phyloP scores from a whole-genome alignment of 805 yeast species.

The Yamadazyma paraphyllophila region DNA sequence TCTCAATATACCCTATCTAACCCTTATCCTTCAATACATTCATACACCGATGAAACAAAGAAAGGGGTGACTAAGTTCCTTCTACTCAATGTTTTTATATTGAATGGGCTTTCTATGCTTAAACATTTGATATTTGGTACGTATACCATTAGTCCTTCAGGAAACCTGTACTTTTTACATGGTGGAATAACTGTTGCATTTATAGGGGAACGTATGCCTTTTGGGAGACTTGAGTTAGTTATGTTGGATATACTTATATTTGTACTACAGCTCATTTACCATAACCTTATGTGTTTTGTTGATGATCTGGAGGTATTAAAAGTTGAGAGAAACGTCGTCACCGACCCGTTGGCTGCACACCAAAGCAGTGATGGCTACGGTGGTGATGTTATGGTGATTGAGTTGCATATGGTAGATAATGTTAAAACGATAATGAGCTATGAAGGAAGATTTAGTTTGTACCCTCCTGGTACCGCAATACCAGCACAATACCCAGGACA shows the following conservation, averaged over 20 bases:
- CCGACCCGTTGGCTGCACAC: neutral
- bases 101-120: slow-evolving; percentile 23
- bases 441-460: slow-evolving; percentile 1
- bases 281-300: slow-evolving; percentile 30
- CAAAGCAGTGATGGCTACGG: slow-evolving; percentile 36
- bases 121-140: slow-evolving; percentile 30
- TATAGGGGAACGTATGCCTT: slow-evolving; percentile 38
- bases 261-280: slow-evolving; percentile 29
- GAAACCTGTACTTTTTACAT: slow-evolving; percentile 22
- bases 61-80: slow-evolving; percentile 27
- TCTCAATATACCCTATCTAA: slow-evolving; percentile 28
- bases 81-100: slow-evolving; percentile 21
- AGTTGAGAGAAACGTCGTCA: neutral
- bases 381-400: slow-evolving; percentile 34
- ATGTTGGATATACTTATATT: slow-evolving; percentile 26
- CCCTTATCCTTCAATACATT: slow-evolving; percentile 22
- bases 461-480: slow-evolving; percentile 5
- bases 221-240: slow-evolving; percentile 23
- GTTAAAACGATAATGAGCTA: slow-evolving; percentile 11
- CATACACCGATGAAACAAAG: slow-evolving; percentile 25
- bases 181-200: slow-evolving; percentile 38
- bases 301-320: slow-evolving; percentile 31
- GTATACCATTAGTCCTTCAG: slow-evolving; percentile 14
- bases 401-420: slow-evolving; percentile 19
- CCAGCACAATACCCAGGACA: neutral